Evolutionary conservation across 768 basidiomycete species (phyloP), one percentile per base, ranked within the genome.

Genomic region (Tephrocybe sp.): DNA sequence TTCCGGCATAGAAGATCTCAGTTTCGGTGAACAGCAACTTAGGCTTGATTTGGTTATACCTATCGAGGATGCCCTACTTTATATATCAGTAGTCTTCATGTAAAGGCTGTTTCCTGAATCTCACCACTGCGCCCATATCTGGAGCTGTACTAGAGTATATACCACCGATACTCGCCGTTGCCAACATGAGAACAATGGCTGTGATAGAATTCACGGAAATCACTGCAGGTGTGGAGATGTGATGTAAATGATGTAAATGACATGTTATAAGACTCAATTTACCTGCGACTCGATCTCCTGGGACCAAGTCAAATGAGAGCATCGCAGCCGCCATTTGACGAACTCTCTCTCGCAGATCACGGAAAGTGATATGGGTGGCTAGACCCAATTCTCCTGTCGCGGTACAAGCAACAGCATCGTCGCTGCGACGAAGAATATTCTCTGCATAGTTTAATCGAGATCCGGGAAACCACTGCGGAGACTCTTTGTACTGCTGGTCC

Each of bases 261-360:
- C 34, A 12, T 8, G 34, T 36, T 15, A 30, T 5, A 5, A 14
- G 14, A 17, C 18, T 71, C 30, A 24, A 48, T 61, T 18, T 62
- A 83, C 86, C 86, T 46, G 86, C 85, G 28, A 88, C 80, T 57
- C 81, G 73, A 60, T 88, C 86, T 3, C 84, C 85, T 5, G 73
- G 63, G 42, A 67, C 60, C 43, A 88, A 63, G 1, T 85, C 86
- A 55, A 76, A 76, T 11, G 61, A 69, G 48, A 75, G 71, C 70
- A 88, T 65, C 6, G 81, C 81, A 41, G 76, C 72, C n/a, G 83
- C 78, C 73, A 83, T 75, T 28, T 70, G 62, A 41, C 75, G 69
- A 1, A 88, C 86, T 55, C 74, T 66, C 23, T 72, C 69, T 50
- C 77, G 68, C 9, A 88, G 62, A 47, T 85, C 69, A 12, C 76